These are phyloP conservation scores for Boechera stricta DNA, from an alignment of 345 rosid genomes.

Conservation along the genomic window DNA sequence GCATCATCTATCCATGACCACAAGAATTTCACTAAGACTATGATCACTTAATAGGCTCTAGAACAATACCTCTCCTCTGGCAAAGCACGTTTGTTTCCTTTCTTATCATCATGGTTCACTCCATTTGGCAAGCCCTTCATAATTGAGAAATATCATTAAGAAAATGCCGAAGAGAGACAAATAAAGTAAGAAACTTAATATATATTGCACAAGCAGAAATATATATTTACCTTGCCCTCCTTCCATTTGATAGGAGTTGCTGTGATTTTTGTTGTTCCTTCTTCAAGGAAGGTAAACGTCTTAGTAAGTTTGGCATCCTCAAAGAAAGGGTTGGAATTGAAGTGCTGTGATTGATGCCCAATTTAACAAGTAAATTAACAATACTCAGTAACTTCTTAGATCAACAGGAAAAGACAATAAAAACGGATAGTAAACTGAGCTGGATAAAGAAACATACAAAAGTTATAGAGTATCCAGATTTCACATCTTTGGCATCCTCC, in stretches of 20 bases:
- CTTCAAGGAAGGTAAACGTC: conserved; percentile 82
- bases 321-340: conserved; percentile 77
- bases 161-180: conserved; percentile 12
- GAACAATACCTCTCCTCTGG: conserved; percentile 69
- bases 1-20: conserved; percentile 6
- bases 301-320: conserved; percentile 83
- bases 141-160: conserved; percentile 32
- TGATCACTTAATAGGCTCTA: neutral
- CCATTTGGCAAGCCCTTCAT: conserved; percentile 87
- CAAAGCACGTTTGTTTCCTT: conserved; percentile 81
- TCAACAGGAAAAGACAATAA: neutral
- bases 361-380: conserved; percentile 24
- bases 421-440: neutral
- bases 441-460: conserved; percentile 62
- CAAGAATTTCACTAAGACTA: neutral
- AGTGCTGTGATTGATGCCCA: conserved; percentile 57
- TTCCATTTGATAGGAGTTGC: conserved; percentile 91
- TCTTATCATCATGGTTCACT: conserved; percentile 74
- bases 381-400: neutral
- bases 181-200: neutral
- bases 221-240: conserved; percentile 70
- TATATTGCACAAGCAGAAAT: neutral
- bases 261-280: conserved; percentile 76
- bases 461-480: conserved; percentile 85
- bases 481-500: conserved; percentile 88